Conservation (phyloP, 1,284 basidiomycete species). For the Tilletia horrida region DNA sequence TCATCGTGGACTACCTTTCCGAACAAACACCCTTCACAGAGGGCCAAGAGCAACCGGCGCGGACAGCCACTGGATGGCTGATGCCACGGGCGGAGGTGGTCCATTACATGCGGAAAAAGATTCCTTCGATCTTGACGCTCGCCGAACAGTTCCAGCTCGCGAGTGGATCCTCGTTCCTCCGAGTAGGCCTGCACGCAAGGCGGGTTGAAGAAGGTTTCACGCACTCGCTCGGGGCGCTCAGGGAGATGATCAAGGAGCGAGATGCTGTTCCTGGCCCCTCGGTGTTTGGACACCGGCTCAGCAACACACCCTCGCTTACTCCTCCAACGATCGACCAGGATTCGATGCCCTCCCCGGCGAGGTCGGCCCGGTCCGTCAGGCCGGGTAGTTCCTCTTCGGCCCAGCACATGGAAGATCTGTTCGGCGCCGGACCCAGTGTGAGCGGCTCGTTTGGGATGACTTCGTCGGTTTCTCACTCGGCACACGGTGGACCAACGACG, state of each 20-base stretch:
- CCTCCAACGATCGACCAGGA: no score
- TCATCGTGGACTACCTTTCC: slow-evolving; percentile 6
- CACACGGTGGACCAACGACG: no score
- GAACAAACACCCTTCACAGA: not conserved
- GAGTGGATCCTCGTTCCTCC: slow-evolving; percentile 5
- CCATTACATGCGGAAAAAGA: not conserved
- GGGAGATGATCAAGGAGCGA: not conserved
- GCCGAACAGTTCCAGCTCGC: slow-evolving; percentile 9
- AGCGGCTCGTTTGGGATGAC: no score
- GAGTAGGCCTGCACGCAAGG: not conserved
- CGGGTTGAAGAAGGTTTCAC: slow-evolving; percentile 14
- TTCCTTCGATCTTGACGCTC: not conserved
- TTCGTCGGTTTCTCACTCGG: no score
- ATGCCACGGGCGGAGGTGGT: not conserved
- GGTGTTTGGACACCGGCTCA: no score
- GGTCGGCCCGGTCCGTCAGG: no score
- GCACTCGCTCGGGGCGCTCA: not conserved
- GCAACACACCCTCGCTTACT: no score
- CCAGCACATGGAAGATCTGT: no score
- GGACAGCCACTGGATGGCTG: slow-evolving; percentile 3
- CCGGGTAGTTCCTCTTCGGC: no score
- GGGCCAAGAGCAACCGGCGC: not conserved
- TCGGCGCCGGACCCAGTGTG: no score
- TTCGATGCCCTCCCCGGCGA: no score
- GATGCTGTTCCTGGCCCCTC: no score